A percentile compares a stretch with the other conserved stretches of the same genome.
Conservation (phyloP, 257 asterid species). For the Cinchona pubescens region DNA sequence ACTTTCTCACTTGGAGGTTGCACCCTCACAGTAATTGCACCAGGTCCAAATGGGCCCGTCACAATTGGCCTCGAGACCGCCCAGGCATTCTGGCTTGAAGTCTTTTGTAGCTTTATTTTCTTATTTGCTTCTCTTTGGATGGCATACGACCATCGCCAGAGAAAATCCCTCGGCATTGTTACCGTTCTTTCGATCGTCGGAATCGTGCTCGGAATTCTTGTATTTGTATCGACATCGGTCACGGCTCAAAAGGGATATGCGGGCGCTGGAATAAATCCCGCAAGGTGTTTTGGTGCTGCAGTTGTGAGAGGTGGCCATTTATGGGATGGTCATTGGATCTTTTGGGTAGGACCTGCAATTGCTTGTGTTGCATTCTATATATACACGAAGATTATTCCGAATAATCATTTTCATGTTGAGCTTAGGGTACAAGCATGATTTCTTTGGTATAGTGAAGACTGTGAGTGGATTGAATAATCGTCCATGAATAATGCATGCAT, state of each 20-base stretch:
- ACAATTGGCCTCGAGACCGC: slow-evolving; percentile 40
- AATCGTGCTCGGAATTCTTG: slow-evolving; percentile 54
- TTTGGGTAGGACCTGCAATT: slow-evolving; percentile 66
- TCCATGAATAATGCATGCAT: background rate
- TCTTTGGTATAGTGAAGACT: slow-evolving; percentile 40
- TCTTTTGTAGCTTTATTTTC: slow-evolving; percentile 54
- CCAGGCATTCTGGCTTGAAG: slow-evolving; percentile 71
- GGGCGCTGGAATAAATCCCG: slow-evolving; percentile 83
- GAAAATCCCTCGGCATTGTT: slow-evolving; percentile 40
- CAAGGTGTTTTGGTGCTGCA: slow-evolving; percentile 73
- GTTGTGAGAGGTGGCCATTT: slow-evolving; percentile 71
- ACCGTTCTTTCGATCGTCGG: slow-evolving; percentile 49
- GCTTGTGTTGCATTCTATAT: slow-evolving; percentile 60
- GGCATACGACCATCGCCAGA: slow-evolving; percentile 72
- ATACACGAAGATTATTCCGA: slow-evolving; percentile 62
- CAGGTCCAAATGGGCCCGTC: slow-evolving; percentile 50
- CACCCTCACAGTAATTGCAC: slow-evolving; percentile 43
- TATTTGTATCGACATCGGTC: slow-evolving; percentile 56
- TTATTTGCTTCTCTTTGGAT: slow-evolving; percentile 73
- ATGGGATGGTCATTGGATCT: slow-evolving; percentile 78
- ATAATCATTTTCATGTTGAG: slow-evolving; percentile 50
- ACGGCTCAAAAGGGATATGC: slow-evolving; percentile 53
- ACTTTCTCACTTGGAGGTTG: slow-evolving; percentile 71
- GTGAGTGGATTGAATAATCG: background rate
- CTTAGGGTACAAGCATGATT: slow-evolving; percentile 59